These are phyloP conservation scores for Vitis vinifera DNA, from an alignment of 164 flowering plant species.

Conservation along the genomic window ASM3070453v1 NC_081823.1:11123501-11124000, in stretches of 20 bases:
- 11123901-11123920: background rate
- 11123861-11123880: background rate
- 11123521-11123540: too few relatives aligned
- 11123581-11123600: too few relatives aligned
- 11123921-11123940: too few relatives aligned
- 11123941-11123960: background rate
- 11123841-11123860: slow-evolving; percentile 2
- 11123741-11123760: slow-evolving; percentile 7
- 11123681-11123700: slow-evolving; percentile 28
- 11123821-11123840: slow-evolving; percentile 5
- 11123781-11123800: background rate
- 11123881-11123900: background rate
- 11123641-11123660: slow-evolving; percentile 40
- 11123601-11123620: slow-evolving; percentile 26
- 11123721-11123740: slow-evolving; percentile 18
- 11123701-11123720: slow-evolving; percentile 5
- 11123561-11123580: too few relatives aligned
- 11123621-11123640: slow-evolving; percentile 25
- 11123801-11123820: background rate
- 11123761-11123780: background rate
- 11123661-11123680: slow-evolving; percentile 31
- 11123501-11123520: too few relatives aligned
- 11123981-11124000: too few relatives aligned
- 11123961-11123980: slow-evolving; percentile 2
- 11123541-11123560: too few relatives aligned